phyloP scores from a whole-genome alignment of 2,329 filamentous ascomycete species.

The Pezicula rhizophila region DNA sequence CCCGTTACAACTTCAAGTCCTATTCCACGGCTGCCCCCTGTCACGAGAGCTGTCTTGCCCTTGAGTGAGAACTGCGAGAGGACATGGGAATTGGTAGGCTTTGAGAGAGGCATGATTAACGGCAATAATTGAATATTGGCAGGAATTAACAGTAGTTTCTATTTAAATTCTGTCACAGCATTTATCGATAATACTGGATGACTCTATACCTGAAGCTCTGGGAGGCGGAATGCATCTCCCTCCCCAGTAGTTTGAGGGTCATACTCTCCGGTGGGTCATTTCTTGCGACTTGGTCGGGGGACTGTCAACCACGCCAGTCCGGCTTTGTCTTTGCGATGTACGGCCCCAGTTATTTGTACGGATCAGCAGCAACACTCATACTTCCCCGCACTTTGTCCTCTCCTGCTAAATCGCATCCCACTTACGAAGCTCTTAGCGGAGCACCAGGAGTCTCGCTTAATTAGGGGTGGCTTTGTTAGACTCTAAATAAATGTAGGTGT shows the following conservation, averaged over 20 bases:
- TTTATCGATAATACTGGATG: no score
- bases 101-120: conserved; percentile 11
- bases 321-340: not conserved
- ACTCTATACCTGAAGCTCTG: no score
- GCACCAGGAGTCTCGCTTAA: no score
- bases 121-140: conserved; percentile 15
- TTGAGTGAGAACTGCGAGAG: conserved; percentile 26
- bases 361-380: no score
- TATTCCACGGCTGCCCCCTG: conserved; percentile 39
- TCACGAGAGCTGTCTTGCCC: conserved; percentile 37
- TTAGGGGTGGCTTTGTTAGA: no score
- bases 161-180: not conserved
- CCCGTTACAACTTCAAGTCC: conserved; percentile 37
- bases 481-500: no score
- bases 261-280: conserved; percentile 4
- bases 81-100: conserved; percentile 4
- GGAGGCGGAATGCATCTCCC: no score
- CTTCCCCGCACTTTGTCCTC: no score
- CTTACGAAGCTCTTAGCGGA: no score
- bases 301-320: not conserved
- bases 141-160: conserved; percentile 4
- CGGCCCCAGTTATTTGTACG: no score
- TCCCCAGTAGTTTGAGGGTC: no score
- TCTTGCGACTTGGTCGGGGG: conserved; percentile 9
- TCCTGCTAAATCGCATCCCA: no score